Percentiles rank a stretch among this genome's conserved stretches.
These are phyloP conservation scores for Golubevia sp. DNA, from an alignment of 1,284 basidiomycete genomes.

Conservation along the genomic window DNA sequence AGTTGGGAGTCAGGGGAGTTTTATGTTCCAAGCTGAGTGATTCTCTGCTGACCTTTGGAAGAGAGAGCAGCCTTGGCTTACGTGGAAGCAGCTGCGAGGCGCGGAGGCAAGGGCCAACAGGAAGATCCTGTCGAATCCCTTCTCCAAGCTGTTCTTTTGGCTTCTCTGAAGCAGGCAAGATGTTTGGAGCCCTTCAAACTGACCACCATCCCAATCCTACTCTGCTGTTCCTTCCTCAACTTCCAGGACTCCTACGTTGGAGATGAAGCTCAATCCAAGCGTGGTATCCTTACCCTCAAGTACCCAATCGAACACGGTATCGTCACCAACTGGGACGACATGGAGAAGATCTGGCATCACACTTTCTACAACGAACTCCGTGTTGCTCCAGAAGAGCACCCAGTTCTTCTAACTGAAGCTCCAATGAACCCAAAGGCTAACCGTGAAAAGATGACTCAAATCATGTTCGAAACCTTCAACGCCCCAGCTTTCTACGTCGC, in stretches of 20 bases:
- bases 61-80: no score
- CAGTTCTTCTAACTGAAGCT: conserved; percentile 90
- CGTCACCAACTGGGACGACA: conserved; percentile 96
- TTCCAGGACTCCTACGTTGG: conserved; percentile 62
- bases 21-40: no score
- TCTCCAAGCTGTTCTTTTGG: not conserved
- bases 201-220: no score
- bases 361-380: conserved; percentile 66
- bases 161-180: no score
- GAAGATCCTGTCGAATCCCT: conserved; percentile 79
- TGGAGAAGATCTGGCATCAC: conserved; percentile 89
- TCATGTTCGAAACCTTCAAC: conserved; percentile 98
- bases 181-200: no score
- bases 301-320: conserved; percentile 71
- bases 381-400: conserved; percentile 78
- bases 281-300: conserved; percentile 89
- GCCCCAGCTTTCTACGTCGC: conserved; percentile 89
- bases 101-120: conserved; percentile 78
- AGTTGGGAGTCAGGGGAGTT: no score
- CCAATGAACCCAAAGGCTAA: conserved; percentile 92
- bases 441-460: conserved; percentile 95
- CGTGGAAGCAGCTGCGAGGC: no score
- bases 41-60: no score
- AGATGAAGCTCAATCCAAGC: conserved; percentile 92
- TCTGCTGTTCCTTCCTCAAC: not conserved